Percentiles rank a stretch among this genome's conserved stretches.
Evolutionary conservation across 2,329 filamentous ascomycete species (phyloP).

Genomic region (Clonostachys chloroleuca): DNA sequence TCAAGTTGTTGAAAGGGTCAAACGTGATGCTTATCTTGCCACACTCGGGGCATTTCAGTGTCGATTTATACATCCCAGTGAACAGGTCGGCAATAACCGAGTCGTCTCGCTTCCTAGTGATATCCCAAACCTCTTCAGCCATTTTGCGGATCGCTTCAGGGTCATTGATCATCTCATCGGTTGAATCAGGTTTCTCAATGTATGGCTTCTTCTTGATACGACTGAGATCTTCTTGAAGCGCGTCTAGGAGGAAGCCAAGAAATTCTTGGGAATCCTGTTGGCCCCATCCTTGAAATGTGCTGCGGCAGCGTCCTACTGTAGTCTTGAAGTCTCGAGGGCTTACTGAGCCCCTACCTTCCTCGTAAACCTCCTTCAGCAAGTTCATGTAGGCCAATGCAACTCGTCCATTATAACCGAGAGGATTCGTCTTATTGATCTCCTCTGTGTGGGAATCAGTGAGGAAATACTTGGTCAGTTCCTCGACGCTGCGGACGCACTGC

Average conservation of each 20-base stretch:
- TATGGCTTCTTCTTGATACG: conserved; percentile 94
- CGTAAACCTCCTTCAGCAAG: conserved; percentile 75
- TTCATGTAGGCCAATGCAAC: conserved; percentile 82
- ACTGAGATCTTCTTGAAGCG: conserved; percentile 91
- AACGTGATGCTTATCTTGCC: conserved; percentile 98
- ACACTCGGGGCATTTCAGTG: conserved; percentile 85
- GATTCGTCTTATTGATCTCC: conserved; percentile 83
- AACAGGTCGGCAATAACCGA: conserved; percentile 95
- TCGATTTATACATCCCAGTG: conserved; percentile 97
- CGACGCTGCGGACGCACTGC: conserved; percentile 89
- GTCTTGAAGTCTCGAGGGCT: conserved; percentile 79
- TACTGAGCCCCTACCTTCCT: conserved; percentile 63
- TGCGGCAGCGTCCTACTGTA: conserved; percentile 74
- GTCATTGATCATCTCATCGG: conserved; percentile 89
- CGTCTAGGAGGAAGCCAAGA: conserved; percentile 89
- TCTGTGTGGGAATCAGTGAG: conserved; percentile 66
- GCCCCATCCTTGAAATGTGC: conserved; percentile 87
- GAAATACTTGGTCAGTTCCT: conserved; percentile 92
- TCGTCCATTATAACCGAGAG: conserved; percentile 77
- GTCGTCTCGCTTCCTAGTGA: conserved; percentile 88
- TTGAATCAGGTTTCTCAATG: conserved; percentile 95
- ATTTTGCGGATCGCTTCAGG: conserved; percentile 76
- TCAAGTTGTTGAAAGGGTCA: conserved; percentile 94
- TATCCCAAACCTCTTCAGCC: conserved; percentile 85
- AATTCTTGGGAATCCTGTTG: conserved; percentile 99